phyloP scores from a whole-genome alignment of 352 stramenopile species.

The Paralagenidium karlingii region DNA sequence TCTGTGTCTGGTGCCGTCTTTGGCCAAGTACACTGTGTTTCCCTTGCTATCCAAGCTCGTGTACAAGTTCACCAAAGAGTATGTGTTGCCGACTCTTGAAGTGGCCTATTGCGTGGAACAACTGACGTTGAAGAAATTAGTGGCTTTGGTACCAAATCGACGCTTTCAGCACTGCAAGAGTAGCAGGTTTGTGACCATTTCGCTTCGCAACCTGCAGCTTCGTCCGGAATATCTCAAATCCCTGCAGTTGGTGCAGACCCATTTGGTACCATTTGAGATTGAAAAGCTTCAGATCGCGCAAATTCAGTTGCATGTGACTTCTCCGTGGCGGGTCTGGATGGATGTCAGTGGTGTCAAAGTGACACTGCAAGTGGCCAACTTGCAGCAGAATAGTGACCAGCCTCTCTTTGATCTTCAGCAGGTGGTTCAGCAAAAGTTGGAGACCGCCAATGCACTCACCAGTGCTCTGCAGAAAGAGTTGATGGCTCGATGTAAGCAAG shows the following conservation, averaged over 20 bases:
- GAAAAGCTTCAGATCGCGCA: background rate
- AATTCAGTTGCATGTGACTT: background rate
- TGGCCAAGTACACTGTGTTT: slow-evolving; percentile 44
- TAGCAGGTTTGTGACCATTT: too few relatives aligned
- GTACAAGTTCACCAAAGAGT: slow-evolving; percentile 32
- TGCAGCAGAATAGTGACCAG: background rate
- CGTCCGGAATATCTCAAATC: slow-evolving; percentile 31
- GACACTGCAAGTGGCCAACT: background rate
- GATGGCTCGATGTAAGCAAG: too few relatives aligned
- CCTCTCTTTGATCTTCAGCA: too few relatives aligned
- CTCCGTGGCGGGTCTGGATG: background rate
- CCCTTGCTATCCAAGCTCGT: slow-evolving; percentile 36
- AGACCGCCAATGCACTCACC: too few relatives aligned
- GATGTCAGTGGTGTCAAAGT: background rate
- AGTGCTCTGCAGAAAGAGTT: too few relatives aligned
- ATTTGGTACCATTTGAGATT: background rate
- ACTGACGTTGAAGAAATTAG: too few relatives aligned
- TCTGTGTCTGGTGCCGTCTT: slow-evolving; percentile 39
- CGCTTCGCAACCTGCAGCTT: slow-evolving; percentile 39
- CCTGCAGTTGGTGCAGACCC: too few relatives aligned
- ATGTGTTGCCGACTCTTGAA: slow-evolving; percentile 33
- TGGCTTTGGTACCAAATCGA: too few relatives aligned
- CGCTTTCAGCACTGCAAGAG: too few relatives aligned
- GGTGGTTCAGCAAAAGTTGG: background rate
- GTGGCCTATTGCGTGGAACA: too few relatives aligned